Evolutionary conservation across 768 basidiomycete species (phyloP), one percentile per base, ranked within the genome.

Genomic region (Lentinula sp.): DNA sequence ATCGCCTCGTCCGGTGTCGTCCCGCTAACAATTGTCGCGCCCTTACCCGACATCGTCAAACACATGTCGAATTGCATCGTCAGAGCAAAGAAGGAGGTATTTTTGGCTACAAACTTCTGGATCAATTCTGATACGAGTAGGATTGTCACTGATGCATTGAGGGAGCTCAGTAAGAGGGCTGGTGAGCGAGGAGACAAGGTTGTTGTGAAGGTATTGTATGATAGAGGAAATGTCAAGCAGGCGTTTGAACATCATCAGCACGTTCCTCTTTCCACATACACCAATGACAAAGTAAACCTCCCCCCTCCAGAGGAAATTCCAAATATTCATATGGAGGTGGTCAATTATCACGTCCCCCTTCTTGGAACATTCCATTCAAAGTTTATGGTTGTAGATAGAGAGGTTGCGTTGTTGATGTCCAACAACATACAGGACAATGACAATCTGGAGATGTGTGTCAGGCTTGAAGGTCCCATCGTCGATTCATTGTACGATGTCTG

Each of bases 21-120:
- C 35, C 87, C 86, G 13, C 73, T 88, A 37, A 75, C 80, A 6
- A 79, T 88, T 65, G 75, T 88, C 65, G 86, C 85, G 16, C 71
- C 84, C 77, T 79, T 88, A 49, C 86, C 88, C 0, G 88, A 89
- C 65, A 89, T 89, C 64, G 86, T 88, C 78, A 77, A 80, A 57
- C 88, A 89, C 66, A 86, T 87, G 71, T 76, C 80, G 18, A 81
- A 84, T 52, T 75, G 83, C 52, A 87, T 89, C 57, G 77, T 84
- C 23, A 73, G 76, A 34, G 87, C 87, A 8, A 73, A 86, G 65
- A 74, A 80, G 42, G 87, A 89, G 72, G 79, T 89, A 15, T 76
- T 89, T 64, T 73, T 89, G 13, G 85, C 85, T 1, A 89, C 88
- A 4, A 89, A 88, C 69, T 84, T 83, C 64, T 80, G 79, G 76